Percentiles rank a stretch among this genome's conserved stretches.
phyloP scores from a whole-genome alignment of 352 stramenopile species.

The Globisporangium paddicum region DNA sequence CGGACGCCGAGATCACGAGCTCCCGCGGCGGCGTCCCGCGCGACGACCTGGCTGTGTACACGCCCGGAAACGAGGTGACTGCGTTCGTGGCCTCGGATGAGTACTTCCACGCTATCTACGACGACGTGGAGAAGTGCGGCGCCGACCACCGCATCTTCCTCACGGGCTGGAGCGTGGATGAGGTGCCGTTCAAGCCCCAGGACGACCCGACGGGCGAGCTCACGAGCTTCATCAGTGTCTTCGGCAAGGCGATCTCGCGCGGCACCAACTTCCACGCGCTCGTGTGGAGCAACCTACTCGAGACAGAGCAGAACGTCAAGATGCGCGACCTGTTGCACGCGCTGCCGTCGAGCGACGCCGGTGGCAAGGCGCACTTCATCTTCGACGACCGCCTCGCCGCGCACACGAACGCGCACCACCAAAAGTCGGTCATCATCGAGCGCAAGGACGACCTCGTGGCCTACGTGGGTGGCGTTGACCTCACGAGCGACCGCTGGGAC shows the following conservation, averaged over 20 bases:
- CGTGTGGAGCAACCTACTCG: constrained; percentile 21
- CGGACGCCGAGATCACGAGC: constrained; percentile 40
- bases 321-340: not conserved
- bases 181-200: constrained; percentile 51
- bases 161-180: constrained; percentile 56
- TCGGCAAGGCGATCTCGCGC: not conserved
- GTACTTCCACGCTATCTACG: constrained; percentile 48
- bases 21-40: constrained; percentile 40
- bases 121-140: constrained; percentile 31
- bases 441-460: constrained; percentile 8
- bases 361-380: constrained; percentile 27
- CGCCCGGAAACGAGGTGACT: constrained; percentile 44
- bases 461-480: constrained; percentile 34
- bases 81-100: constrained; percentile 30
- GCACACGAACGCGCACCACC: constrained; percentile 31
- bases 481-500: constrained; percentile 23
- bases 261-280: constrained; percentile 4
- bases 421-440: constrained; percentile 36
- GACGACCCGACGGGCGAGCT: constrained; percentile 11
- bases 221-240: constrained; percentile 1
- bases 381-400: constrained; percentile 47
- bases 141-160: constrained; percentile 40
- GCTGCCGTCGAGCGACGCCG: not conserved
- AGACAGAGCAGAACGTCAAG: constrained; percentile 16
- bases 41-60: constrained; percentile 37